These are phyloP conservation scores for Pseudocercospora macadamiae DNA, from an alignment of 2,329 filamentous ascomycete genomes.

Conservation along the genomic window DNA sequence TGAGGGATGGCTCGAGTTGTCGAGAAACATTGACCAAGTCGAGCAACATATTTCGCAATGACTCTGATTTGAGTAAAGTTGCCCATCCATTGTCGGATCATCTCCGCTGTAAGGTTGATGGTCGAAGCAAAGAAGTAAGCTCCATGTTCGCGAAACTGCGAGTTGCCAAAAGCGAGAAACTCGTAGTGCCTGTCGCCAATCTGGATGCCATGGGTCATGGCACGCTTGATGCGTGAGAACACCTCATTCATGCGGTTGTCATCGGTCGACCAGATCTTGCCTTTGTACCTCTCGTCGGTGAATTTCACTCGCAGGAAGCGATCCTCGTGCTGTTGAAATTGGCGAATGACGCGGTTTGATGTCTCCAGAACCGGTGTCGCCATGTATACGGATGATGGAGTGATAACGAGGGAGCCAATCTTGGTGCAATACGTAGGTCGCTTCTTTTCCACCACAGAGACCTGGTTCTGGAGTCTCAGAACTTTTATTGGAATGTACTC, in stretches of 20 bases:
- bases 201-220: slow-evolving; percentile 75
- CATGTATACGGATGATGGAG: slow-evolving; percentile 80
- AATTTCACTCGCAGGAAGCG: slow-evolving; percentile 90
- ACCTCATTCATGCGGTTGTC: slow-evolving; percentile 50
- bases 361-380: slow-evolving; percentile 78
- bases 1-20: slow-evolving; percentile 77
- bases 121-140: slow-evolving; percentile 89
- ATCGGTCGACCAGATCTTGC: slow-evolving; percentile 38
- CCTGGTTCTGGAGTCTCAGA: slow-evolving; percentile 57
- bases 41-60: slow-evolving; percentile 86
- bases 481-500: slow-evolving; percentile 73
- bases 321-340: slow-evolving; percentile 69
- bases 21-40: slow-evolving; percentile 93
- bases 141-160: slow-evolving; percentile 87
- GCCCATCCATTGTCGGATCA: slow-evolving; percentile 87
- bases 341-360: slow-evolving; percentile 82
- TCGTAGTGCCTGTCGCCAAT: slow-evolving; percentile 82
- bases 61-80: slow-evolving; percentile 77
- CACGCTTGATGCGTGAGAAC: slow-evolving; percentile 72
- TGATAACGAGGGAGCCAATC: slow-evolving; percentile 76
- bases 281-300: slow-evolving; percentile 71
- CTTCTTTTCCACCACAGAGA: slow-evolving; percentile 30
- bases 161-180: slow-evolving; percentile 93
- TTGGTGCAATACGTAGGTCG: slow-evolving; percentile 71
- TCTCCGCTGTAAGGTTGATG: slow-evolving; percentile 66